Evolutionary conservation across 108 stramenopile genomes (phyloP).

Genomic region (Schizochytrium sp.): DNA sequence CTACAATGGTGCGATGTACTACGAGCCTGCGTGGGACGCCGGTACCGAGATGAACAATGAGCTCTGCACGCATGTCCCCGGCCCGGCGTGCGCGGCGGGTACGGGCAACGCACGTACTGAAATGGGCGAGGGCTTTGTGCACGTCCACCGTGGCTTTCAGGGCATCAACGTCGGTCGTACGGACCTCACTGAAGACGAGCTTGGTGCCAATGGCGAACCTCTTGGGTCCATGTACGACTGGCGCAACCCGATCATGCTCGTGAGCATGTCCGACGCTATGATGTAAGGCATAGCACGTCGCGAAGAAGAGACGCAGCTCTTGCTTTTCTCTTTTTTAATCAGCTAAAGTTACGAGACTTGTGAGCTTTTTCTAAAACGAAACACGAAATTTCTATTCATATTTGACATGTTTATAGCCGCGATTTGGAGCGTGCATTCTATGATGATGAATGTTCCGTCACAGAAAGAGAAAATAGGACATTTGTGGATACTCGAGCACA

Average conservation of each 20-base stretch:
- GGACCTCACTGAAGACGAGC: background rate
- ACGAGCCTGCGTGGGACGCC: slow-evolving; percentile 5
- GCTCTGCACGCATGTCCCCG: slow-evolving; percentile 24
- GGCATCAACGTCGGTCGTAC: background rate
- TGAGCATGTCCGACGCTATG: background rate
- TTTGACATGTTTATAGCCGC: background rate
- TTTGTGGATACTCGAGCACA: too few species aligned
- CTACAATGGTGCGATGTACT: background rate
- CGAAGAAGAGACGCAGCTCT: background rate
- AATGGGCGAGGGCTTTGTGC: slow-evolving; percentile 6
- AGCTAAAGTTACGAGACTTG: background rate
- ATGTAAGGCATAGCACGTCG: background rate
- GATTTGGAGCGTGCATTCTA: too few species aligned
- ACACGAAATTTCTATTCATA: background rate
- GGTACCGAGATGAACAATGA: slow-evolving; percentile 32
- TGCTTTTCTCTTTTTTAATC: background rate
- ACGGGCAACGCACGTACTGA: background rate
- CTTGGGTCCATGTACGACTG: background rate
- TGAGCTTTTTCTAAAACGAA: background rate
- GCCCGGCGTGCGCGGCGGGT: slow-evolving; percentile 19
- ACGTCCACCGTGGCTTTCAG: slow-evolving; percentile 8
- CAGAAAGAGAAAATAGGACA: too few species aligned
- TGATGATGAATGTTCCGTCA: too few species aligned
- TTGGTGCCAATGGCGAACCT: background rate
- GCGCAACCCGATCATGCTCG: background rate